A percentile compares a stretch with the other conserved stretches of the same genome.
Evolutionary conservation across 495 filamentous ascomycete species (phyloP).

Genomic region (Viridothelium virens): DNA sequence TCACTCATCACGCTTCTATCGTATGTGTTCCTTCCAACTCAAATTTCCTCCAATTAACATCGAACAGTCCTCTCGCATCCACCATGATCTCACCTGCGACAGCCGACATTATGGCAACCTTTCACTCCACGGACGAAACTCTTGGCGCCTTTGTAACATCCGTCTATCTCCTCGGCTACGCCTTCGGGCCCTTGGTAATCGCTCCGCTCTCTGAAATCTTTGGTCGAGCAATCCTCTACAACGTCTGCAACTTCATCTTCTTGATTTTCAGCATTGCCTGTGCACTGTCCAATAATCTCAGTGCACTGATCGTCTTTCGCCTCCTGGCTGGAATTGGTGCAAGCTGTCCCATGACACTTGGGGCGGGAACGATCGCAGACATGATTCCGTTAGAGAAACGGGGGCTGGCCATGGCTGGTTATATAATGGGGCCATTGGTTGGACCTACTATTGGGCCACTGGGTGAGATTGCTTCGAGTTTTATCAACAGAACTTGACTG

Average conservation of each 20-base stretch:
- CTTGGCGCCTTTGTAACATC: constrained; percentile 35
- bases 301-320: constrained; percentile 50
- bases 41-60: background rate
- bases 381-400: constrained; percentile 41
- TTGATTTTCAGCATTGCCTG: constrained; percentile 49
- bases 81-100: constrained; percentile 39
- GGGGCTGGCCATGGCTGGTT: constrained; percentile 46
- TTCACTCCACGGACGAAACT: constrained; percentile 22
- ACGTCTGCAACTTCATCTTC: constrained; percentile 48
- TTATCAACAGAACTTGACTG: constrained; percentile 16
- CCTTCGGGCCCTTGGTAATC: constrained; percentile 51
- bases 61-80: constrained; percentile 29
- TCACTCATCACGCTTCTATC: constrained; percentile 35
- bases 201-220: constrained; percentile 59
- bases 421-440: constrained; percentile 43
- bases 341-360: constrained; percentile 43
- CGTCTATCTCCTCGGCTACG: constrained; percentile 44
- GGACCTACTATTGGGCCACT: constrained; percentile 42
- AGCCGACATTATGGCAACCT: constrained; percentile 30
- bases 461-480: constrained; percentile 23
- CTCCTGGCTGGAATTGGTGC: constrained; percentile 50
- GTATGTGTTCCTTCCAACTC: background rate
- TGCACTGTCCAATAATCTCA: constrained; percentile 42
- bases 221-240: constrained; percentile 49
- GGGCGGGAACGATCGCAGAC: constrained; percentile 51